Evolutionary conservation across 192 early-diverging fungal genomes (phyloP).

Genomic region (Coemansia sp.): DNA sequence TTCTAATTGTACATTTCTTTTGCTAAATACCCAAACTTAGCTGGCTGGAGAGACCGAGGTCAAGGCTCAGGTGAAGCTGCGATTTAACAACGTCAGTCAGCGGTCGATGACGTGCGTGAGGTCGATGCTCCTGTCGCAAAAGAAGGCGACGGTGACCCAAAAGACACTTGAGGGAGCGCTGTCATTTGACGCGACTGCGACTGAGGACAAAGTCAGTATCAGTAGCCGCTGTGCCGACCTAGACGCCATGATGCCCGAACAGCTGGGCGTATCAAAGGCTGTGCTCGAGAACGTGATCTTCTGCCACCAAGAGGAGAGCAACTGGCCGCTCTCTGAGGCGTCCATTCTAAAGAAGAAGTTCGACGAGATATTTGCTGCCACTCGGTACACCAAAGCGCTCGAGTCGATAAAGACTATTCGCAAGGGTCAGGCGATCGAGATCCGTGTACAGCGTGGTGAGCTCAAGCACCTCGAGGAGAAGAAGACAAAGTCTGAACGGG

Average conservation of each 20-base stretch:
- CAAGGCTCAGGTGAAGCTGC: constrained; percentile 89
- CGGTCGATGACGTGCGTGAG: constrained; percentile 75
- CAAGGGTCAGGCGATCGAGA: constrained; percentile 68
- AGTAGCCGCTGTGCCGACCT: constrained; percentile 84
- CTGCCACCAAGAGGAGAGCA: constrained; percentile 98
- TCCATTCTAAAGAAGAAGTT: constrained; percentile 90
- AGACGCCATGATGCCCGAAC: constrained; percentile 79
- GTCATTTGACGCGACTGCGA: constrained; percentile 59
- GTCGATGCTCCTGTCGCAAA: constrained; percentile 76
- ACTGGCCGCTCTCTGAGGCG: constrained; percentile 95
- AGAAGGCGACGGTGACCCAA: constrained; percentile 58
- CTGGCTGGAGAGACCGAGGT: constrained; percentile 76
- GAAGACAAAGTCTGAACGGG: constrained; percentile 71
- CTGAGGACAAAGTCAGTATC: constrained; percentile 70
- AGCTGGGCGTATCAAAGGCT: constrained; percentile 87
- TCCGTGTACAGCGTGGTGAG: constrained; percentile 65
- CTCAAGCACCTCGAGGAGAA: constrained; percentile 71
- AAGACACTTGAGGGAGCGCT: constrained; percentile 84
- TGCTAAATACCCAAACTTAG: constrained; percentile 15
- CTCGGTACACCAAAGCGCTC: constrained; percentile 89
- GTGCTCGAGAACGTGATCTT: constrained; percentile 99
- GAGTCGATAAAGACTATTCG: constrained; percentile 76
- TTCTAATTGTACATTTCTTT: background rate
- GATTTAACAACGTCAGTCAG: constrained; percentile 79
- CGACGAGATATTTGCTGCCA: constrained; percentile 97